Evolutionary conservation across 768 basidiomycete species (phyloP).

Genomic region (Tephrocybe sp.): DNA sequence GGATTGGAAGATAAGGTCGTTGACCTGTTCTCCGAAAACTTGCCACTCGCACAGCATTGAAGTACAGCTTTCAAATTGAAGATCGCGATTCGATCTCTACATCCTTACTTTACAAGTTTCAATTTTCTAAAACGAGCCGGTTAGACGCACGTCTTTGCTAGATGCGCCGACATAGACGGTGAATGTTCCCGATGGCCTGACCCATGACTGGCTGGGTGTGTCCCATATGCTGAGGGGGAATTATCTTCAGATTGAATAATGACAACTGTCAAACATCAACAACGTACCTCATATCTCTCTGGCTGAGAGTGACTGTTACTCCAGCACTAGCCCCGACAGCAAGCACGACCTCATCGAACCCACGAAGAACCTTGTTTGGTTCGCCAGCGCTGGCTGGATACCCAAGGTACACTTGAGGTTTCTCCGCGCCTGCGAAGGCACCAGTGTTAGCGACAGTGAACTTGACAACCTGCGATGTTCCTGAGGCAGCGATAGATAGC

Average conservation of each 20-base stretch:
- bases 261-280: not conserved
- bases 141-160: slow-evolving; percentile 44
- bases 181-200: slow-evolving; percentile 49
- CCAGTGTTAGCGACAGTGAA: slow-evolving; percentile 52
- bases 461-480: slow-evolving; percentile 31
- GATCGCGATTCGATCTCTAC: too few species aligned
- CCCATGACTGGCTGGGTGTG: slow-evolving; percentile 47
- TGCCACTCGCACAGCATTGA: too few species aligned
- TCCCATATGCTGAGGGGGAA: slow-evolving; percentile 47
- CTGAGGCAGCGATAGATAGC: slow-evolving; percentile 36
- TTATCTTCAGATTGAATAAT: not conserved
- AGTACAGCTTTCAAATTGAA: too few species aligned
- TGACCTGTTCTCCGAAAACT: too few species aligned
- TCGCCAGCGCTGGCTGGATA: slow-evolving; percentile 46
- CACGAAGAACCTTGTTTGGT: slow-evolving; percentile 47
- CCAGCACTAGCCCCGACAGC: slow-evolving; percentile 32
- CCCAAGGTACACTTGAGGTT: slow-evolving; percentile 52
- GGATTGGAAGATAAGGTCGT: too few species aligned
- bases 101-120: not conserved
- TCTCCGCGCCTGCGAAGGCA: slow-evolving; percentile 46
- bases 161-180: slow-evolving; percentile 52
- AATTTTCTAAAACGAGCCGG: slow-evolving; percentile 25
- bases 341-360: slow-evolving; percentile 47
- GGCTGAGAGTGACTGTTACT: slow-evolving; percentile 35
- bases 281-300: slow-evolving; percentile 45